Percentiles rank a stretch among this genome's conserved stretches.
These are phyloP conservation scores for Entophlyctis luteolus DNA, from an alignment of 192 early-diverging fungal genomes.

Conservation along the genomic window DNA sequence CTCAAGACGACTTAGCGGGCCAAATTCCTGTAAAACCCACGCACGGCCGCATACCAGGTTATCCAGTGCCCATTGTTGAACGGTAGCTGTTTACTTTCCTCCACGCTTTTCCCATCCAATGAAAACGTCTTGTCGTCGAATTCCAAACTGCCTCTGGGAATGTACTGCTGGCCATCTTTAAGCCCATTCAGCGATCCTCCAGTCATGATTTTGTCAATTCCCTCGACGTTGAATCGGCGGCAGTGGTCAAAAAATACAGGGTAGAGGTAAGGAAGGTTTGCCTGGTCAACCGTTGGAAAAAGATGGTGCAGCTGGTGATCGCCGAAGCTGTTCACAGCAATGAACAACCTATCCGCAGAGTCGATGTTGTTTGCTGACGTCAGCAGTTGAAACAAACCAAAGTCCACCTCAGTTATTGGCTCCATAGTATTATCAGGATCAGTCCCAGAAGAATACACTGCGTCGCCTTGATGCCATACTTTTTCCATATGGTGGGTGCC, in stretches of 20 bases:
- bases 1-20: too few relatives aligned
- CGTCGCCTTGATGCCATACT: not conserved
- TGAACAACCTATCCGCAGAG: not conserved
- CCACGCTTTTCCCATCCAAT: not conserved
- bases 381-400: not conserved
- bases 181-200: not conserved
- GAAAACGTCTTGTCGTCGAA: not conserved
- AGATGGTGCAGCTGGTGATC: not conserved
- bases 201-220: not conserved
- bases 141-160: not conserved
- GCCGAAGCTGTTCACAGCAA: not conserved
- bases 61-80: not conserved
- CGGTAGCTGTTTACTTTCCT: not conserved
- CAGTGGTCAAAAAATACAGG: not conserved
- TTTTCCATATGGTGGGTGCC: not conserved
- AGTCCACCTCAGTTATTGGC: not conserved
- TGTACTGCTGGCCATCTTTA: not conserved
- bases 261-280: not conserved
- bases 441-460: not conserved
- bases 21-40: not conserved
- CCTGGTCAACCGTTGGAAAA: not conserved
- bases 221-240: not conserved
- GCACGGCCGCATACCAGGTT: not conserved
- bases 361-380: not conserved
- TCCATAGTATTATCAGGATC: too few relatives aligned